These are phyloP conservation scores for Fusarium tricinctum DNA, from an alignment of 2,329 filamentous ascomycete species.

Conservation along the genomic window DNA sequence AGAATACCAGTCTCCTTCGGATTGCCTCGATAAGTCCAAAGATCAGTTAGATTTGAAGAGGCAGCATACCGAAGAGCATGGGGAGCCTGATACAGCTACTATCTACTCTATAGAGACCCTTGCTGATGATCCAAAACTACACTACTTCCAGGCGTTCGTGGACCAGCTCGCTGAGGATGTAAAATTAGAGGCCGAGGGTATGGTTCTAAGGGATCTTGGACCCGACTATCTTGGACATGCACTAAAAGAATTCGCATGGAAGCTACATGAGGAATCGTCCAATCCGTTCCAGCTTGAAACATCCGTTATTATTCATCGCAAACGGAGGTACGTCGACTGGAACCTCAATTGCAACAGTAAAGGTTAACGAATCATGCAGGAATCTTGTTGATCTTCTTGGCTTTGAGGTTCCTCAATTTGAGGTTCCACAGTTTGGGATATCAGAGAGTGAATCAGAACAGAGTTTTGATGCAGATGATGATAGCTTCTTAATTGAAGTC, in stretches of 20 bases:
- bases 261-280: slow-evolving; percentile 2
- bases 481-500: rapidly evolving
- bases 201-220: background rate
- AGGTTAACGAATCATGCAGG: background rate
- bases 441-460: background rate
- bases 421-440: background rate
- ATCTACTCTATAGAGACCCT: background rate
- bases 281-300: slow-evolving; percentile 5
- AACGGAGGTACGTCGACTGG: background rate
- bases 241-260: slow-evolving; percentile 9
- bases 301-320: background rate
- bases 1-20: background rate
- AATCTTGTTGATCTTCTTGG: background rate
- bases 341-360: rapidly evolving
- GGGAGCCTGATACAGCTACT: background rate
- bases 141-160: slow-evolving; percentile 1
- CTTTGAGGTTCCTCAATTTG: background rate
- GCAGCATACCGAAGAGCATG: rapidly evolving
- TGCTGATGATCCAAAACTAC: background rate
- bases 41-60: rapidly evolving
- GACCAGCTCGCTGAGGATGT: slow-evolving; percentile 7
- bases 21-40: rapidly evolving
- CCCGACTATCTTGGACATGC: background rate
- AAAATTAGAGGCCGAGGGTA: rapidly evolving
- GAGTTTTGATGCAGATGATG: rapidly evolving